Evolutionary conservation across 2,329 filamentous ascomycete species (phyloP), one percentile per base, ranked within the genome.

Genomic region (Albifimbria verrucaria): DNA sequence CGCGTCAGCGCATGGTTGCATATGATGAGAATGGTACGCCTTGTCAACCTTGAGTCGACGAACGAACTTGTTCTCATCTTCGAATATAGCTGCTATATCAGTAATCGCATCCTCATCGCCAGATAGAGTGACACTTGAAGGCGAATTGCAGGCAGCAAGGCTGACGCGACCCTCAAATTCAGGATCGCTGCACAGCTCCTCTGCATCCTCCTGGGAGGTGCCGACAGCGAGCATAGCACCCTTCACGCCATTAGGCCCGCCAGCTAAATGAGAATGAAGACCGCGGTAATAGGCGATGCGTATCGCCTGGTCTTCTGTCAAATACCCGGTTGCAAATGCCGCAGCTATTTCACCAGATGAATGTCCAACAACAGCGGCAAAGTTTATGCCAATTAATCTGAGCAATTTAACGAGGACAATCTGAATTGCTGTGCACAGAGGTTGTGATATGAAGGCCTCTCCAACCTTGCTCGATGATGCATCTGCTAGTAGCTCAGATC

Each of bases 281-380:
- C 10, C 44, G 24, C 11, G 51, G 25, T 57, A 63, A 48, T 59
- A 62, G 20, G 63, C 66, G 7, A 66, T 58, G 1, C 52, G 39
- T 7, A 68, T 61, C 3, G 66, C 66, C 20, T 65, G 58, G 2
- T 58, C 26, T 1, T 52, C 55, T 0, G 52, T 53, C 7, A 83
- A 50, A 18, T 71, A 64, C 0, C 77, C 77, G 0, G 76, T 72
- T 0, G 77, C 76, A 55, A 79, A 82, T 0, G 75, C 78, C 0
- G 77, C 77, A 1, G 63, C 76, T 12, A 80, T 79, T 56, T 81
- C 78, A 2, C 78, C 78, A 0, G 73, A 76, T 0, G 76, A 79
- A 57, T 80, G 78, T 2, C 78, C 77, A 3, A 77, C 67, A 1
- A 76, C 73, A 2, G 66, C 68, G 2, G 54, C 36, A 4, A 74